Base-by-base conservation (phyloP, 2,329 filamentous ascomycete species). In the Dryadomyces quercus-mongolicae region DNA sequence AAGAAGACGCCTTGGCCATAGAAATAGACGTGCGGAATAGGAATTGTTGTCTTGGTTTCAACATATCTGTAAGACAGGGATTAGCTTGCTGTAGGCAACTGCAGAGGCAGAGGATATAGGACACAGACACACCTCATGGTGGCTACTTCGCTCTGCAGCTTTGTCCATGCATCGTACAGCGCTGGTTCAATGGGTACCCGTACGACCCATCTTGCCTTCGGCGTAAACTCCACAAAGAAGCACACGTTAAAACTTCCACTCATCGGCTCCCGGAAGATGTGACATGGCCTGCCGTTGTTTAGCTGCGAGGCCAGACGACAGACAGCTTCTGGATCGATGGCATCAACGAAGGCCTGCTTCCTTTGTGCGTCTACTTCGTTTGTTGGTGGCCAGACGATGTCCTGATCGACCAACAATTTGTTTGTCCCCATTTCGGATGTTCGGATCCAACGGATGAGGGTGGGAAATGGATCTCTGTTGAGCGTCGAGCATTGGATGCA, bases 121-220 rank as follows among this genome's bases (percentile, higher is more conserved):
- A 16, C 22, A 25, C 3, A 42, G 25, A 36, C 42, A 36, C 40
- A 56, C 57, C 54, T 52, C 21, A 64, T 56, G 2, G 62, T 64
- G 3, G 60, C 52, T 10, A 64, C 61, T 51, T 65, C 62, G 44
- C 61, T 65, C 43, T 59, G 51, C 20, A 65, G 36, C 55, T 65
- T 65, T 18, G 55, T 52, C 63, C 60, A 64, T 7, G 58, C 49
- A 51, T 63, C 56, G 2, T 57, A 34, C 12, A 64, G 34, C 22
- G 52, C 48, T 1, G 62, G 57, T 49, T 60, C 59, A 9, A 64
- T 60, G 1, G 63, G 62, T 36, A 65, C 20, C 22, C 62, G 59
- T 5, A 65, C 60, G 38, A 63, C 54, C 61, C 60, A 63, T 31
- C 25, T 16, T 3, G 18, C 3, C 16, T 44, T n/a, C 42, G 42